A percentile compares a stretch with the other conserved stretches of the same genome.
These are phyloP conservation scores for Mortierella sp. DNA, from an alignment of 371 early-diverging fungal species.

Conservation along the genomic window DNA sequence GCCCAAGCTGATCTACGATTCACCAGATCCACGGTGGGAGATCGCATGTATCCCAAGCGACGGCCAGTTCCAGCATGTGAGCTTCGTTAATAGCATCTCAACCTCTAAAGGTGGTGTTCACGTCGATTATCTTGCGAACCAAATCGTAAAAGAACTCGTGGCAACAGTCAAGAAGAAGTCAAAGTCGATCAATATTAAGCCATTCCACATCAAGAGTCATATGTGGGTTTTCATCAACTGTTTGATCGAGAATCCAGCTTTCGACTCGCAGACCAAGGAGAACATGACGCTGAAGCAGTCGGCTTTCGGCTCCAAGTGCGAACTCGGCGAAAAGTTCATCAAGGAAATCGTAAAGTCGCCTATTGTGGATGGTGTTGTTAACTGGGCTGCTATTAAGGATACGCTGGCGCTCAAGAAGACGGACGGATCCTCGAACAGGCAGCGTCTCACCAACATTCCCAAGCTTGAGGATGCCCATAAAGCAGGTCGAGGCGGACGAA, in stretches of 20 bases:
- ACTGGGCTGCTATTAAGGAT: slow-evolving; percentile 88
- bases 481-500: slow-evolving; percentile 87
- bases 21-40: slow-evolving; percentile 95
- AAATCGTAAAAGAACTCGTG: slow-evolving; percentile 84
- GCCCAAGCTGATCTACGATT: slow-evolving; percentile 76
- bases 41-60: slow-evolving; percentile 93
- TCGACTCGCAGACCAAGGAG: slow-evolving; percentile 99
- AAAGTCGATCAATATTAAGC: slow-evolving; percentile 86
- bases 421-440: slow-evolving; percentile 84
- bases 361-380: slow-evolving; percentile 88
- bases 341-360: slow-evolving; percentile 85
- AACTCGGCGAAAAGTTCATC: slow-evolving; percentile 86
- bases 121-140: slow-evolving; percentile 92
- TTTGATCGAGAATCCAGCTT: slow-evolving; percentile 98
- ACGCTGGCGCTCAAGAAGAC: slow-evolving; percentile 93
- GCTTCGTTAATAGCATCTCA: slow-evolving; percentile 99
- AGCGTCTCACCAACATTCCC: slow-evolving; percentile 86
- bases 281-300: slow-evolving; percentile 90
- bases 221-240: slow-evolving; percentile 98
- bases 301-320: slow-evolving; percentile 94
- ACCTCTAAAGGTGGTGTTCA: slow-evolving; percentile 99
- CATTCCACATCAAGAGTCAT: slow-evolving; percentile 92
- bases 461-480: slow-evolving; percentile 99
- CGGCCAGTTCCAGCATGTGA: slow-evolving; percentile 97
- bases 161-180: slow-evolving; percentile 89